Evolutionary conservation across 2,329 filamentous ascomycete genomes (phyloP).

Genomic region (Colletotrichum somersetense): DNA sequence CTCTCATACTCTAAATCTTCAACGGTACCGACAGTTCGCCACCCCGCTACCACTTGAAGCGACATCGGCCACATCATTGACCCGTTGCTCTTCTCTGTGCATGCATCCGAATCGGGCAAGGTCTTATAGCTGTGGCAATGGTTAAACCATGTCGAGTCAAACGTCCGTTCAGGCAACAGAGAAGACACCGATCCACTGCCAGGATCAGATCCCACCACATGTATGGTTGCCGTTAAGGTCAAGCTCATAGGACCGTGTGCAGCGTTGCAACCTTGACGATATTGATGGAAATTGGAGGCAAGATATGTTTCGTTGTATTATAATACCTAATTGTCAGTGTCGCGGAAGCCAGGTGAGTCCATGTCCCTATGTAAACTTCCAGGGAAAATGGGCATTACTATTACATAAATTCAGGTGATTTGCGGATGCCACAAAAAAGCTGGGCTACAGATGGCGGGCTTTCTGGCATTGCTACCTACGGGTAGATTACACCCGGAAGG

Average conservation of each 20-base stretch:
- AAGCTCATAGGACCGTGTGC: not conserved
- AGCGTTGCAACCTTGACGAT: not conserved
- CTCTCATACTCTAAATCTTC: not conserved
- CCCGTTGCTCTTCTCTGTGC: not conserved
- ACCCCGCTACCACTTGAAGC: not conserved
- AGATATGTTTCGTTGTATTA: too few species aligned
- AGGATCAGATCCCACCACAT: not conserved
- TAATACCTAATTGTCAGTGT: too few species aligned
- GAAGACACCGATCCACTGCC: not conserved
- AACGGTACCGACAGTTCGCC: not conserved
- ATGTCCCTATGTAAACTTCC: too few species aligned
- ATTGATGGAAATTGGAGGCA: too few species aligned
- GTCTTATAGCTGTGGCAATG: too few species aligned
- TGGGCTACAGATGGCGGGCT: too few species aligned
- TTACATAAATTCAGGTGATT: too few species aligned
- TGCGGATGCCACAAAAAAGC: too few species aligned
- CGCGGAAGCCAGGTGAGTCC: too few species aligned
- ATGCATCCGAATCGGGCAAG: not conserved
- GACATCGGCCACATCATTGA: not conserved
- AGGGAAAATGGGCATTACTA: too few species aligned
- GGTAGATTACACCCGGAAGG: too few species aligned
- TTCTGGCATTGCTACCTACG: too few species aligned
- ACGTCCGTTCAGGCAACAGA: not conserved
- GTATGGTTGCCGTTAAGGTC: not conserved
- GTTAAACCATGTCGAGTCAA: not conserved